Evolutionary conservation across 2,329 filamentous ascomycete species (phyloP), one percentile per base, ranked within the genome.

Genomic region (Elsinoe perseae): DNA sequence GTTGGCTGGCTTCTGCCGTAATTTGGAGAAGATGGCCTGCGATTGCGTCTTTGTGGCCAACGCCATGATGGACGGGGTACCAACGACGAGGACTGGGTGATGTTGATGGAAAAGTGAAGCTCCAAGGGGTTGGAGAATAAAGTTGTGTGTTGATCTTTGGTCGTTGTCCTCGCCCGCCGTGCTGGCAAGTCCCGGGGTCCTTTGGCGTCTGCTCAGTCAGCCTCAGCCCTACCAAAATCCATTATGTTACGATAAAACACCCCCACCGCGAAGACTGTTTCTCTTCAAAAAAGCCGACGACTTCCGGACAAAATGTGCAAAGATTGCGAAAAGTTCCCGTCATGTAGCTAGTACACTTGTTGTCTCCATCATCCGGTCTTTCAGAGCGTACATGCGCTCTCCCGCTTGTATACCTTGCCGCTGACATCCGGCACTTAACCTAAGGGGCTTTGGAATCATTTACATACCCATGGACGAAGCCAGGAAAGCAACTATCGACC

Each of bases 1-100:
- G 78, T 98, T 98, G 60, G 91, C 89, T 59, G 85, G 83, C 78
- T 96, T 95, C 58, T 84, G 81, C 80, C 95, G 96, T 71, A 97
- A 77, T 78, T 96, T 96, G 78, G 95, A 88, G 75, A 98, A 98
- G 73, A 98, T 89, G 76, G 91, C 92, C 72, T 92, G 87, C 75
- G 92, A 96, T 78, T 97, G 84, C 70, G 89, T 83, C 80, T 97
- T 98, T 54, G 88, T 86, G 69, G 93, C 93, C 60, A 77, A 70
- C 71, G 78, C 78, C 80, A 83, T 82, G 32, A 32, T 64, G 59
- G 52, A 42, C 14, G 6, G 25, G 25, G 16, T 18, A 18, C 10
- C 7, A 21, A 32, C 16, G 32, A 25, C 30, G 5, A n/a, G 44
- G 16, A 4, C 20, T 28, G 12, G 23, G 44, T 8, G 28, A 10